Conservation (phyloP, 768 basidiomycete species). For the Naganishia friedmannii region DNA sequence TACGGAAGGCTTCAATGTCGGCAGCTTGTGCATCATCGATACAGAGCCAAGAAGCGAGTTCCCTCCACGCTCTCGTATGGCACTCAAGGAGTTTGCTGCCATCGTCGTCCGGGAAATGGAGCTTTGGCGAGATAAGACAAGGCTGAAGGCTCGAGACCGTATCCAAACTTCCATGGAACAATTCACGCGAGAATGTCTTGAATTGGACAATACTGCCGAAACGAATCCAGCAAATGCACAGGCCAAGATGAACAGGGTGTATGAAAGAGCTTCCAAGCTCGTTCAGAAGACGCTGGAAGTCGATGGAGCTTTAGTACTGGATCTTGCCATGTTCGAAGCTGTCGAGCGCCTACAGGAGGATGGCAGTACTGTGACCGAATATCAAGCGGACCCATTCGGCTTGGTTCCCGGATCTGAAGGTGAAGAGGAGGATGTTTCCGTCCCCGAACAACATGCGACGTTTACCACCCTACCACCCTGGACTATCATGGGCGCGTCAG, state of each 20-base stretch:
- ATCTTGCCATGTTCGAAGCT: slow-evolving; percentile 85
- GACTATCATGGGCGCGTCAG: slow-evolving; percentile 47
- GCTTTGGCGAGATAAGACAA: slow-evolving; percentile 77
- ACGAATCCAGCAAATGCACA: slow-evolving; percentile 50
- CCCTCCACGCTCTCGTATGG: slow-evolving; percentile 81
- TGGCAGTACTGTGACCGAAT: slow-evolving; percentile 59
- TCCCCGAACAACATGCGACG: slow-evolving; percentile 37
- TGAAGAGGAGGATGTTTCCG: slow-evolving; percentile 21
- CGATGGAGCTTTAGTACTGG: slow-evolving; percentile 86
- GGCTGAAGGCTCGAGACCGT: slow-evolving; percentile 32
- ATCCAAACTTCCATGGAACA: slow-evolving; percentile 88
- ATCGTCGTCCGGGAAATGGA: slow-evolving; percentile 95
- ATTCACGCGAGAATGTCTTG: slow-evolving; percentile 89
- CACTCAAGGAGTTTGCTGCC: slow-evolving; percentile 90
- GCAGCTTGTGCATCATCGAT: slow-evolving; percentile 76
- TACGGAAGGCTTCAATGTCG: slow-evolving; percentile 84
- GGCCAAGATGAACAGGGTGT: slow-evolving; percentile 78
- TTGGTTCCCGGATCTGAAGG: slow-evolving; percentile 10
- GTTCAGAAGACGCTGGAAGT: slow-evolving; percentile 87
- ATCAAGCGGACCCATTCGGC: slow-evolving; percentile 51
- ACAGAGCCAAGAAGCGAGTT: slow-evolving; percentile 79
- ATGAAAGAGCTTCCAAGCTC: slow-evolving; percentile 82
- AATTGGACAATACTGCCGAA: slow-evolving; percentile 67
- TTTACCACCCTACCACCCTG: slow-evolving; percentile 49
- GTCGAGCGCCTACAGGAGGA: slow-evolving; percentile 62